Evolutionary conservation across 1,284 basidiomycete genomes (phyloP).

Genomic region (Sporisorium iseilematis-ciliati): DNA sequence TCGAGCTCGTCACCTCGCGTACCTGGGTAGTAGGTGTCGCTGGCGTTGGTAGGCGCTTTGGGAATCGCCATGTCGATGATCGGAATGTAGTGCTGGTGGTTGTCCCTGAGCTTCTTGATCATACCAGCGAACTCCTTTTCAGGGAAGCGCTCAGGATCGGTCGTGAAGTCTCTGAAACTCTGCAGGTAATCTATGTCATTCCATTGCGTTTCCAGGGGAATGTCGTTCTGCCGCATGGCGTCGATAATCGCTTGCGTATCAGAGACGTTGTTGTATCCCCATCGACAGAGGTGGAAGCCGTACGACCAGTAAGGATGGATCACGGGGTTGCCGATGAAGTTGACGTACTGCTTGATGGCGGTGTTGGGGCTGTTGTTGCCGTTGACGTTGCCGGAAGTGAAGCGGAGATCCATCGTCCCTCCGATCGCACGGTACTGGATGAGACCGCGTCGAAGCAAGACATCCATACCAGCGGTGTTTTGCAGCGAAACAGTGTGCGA

Average conservation of each 20-base stretch:
- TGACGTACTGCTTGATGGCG: constrained; percentile 58
- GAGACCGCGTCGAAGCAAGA: constrained; percentile 42
- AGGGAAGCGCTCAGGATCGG: constrained; percentile 78
- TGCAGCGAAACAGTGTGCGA: constrained; percentile 49
- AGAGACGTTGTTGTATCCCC: constrained; percentile 55
- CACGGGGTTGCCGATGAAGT: constrained; percentile 49
- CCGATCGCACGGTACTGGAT: constrained; percentile 61
- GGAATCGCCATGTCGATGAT: constrained; percentile 70
- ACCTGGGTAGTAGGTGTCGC: constrained; percentile 50
- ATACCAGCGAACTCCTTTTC: constrained; percentile 76
- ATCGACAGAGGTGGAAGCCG: constrained; percentile 61
- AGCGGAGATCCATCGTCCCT: constrained; percentile 59
- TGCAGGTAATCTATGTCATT: constrained; percentile 80
- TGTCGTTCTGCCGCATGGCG: constrained; percentile 64
- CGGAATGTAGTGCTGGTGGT: constrained; percentile 69
- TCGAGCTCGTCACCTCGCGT: constrained; percentile 53
- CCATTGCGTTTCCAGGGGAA: constrained; percentile 82
- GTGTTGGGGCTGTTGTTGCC: constrained; percentile 42
- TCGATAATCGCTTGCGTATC: constrained; percentile 47
- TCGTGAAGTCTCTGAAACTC: constrained; percentile 78
- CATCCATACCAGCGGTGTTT: constrained; percentile 57
- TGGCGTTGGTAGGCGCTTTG: constrained; percentile 71
- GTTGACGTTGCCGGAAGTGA: constrained; percentile 42
- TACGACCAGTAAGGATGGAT: constrained; percentile 54
- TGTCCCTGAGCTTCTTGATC: constrained; percentile 75